Percentiles rank a stretch among this genome's conserved stretches.
Conservation (phyloP, 768 basidiomycete genomes). For the Neoboletus magnificus region DNA sequence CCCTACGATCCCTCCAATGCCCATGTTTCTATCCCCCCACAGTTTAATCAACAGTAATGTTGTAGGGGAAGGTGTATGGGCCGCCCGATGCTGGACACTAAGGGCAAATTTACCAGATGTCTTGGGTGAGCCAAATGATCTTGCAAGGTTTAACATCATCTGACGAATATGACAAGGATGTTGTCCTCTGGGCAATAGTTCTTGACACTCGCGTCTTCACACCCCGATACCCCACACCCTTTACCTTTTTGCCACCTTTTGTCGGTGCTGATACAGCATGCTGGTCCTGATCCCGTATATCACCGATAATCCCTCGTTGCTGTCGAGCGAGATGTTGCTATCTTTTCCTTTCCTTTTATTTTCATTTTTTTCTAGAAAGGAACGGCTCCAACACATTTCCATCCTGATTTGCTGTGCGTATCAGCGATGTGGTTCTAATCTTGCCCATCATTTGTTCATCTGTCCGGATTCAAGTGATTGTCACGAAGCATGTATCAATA, state of each 20-base stretch:
- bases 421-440: conserved; percentile 7
- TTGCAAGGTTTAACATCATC: background rate
- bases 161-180: background rate
- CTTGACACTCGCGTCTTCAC: background rate
- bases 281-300: conserved; percentile 5
- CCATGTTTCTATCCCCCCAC: conserved; percentile 23
- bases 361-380: background rate
- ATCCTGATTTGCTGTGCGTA: conserved; percentile 19
- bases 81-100: conserved; percentile 1
- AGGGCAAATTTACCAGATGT: background rate
- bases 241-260: background rate
- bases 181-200: background rate
- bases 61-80: background rate
- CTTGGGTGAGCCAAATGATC: conserved; percentile 4
- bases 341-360: background rate
- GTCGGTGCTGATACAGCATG: conserved; percentile 1
- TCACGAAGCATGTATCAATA: conserved; percentile 10
- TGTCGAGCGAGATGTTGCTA: conserved; percentile 15
- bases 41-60: conserved; percentile 10
- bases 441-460: background rate
- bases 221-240: background rate
- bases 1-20: conserved; percentile 22
- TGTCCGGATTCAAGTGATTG: conserved; percentile 6
- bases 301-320: conserved; percentile 10
- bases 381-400: background rate